Evolutionary conservation across 176 grass and related monocot species (phyloP).

Genomic region (Leersia perrieri): DNA sequence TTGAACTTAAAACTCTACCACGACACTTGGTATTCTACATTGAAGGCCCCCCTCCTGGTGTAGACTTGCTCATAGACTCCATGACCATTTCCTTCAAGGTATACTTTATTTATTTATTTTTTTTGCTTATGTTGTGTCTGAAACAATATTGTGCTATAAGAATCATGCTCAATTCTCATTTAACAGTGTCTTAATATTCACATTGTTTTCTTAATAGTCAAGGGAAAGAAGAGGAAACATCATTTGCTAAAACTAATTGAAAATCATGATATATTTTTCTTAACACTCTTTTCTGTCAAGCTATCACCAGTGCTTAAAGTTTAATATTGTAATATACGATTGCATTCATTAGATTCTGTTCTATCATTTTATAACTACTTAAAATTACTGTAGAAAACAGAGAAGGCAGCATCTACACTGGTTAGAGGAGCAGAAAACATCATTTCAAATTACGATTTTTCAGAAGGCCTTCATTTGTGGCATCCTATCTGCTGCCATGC

Average conservation of each 20-base stretch:
- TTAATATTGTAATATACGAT: neutral
- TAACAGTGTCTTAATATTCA: neutral
- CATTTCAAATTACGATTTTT: slow-evolving; percentile 72
- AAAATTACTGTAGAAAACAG: slow-evolving; percentile 53
- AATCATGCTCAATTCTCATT: slow-evolving; percentile 10
- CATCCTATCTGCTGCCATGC: slow-evolving; percentile 62
- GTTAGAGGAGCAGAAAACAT: slow-evolving; percentile 45
- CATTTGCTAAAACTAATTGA: slow-evolving; percentile 15
- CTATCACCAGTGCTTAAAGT: neutral
- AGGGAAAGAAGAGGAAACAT: neutral
- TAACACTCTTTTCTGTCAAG: neutral
- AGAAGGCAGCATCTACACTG: slow-evolving; percentile 16
- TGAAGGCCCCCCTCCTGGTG: slow-evolving; percentile 71
- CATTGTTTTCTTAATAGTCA: neutral
- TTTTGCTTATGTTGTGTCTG: neutral
- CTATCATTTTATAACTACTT: slow-evolving; percentile 24
- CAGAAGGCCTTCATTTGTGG: slow-evolving; percentile 65
- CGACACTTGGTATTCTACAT: slow-evolving; percentile 61
- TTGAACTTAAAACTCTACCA: slow-evolving; percentile 53
- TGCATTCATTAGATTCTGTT: neutral
- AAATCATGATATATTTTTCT: neutral
- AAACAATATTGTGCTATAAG: neutral
- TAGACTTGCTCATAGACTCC: slow-evolving; percentile 90
- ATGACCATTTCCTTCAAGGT: slow-evolving; percentile 62
- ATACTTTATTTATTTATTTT: slow-evolving; percentile 19